These are phyloP conservation scores for Oidiodendron maius DNA, from an alignment of 495 filamentous ascomycete genomes.

Conservation along the genomic window DNA sequence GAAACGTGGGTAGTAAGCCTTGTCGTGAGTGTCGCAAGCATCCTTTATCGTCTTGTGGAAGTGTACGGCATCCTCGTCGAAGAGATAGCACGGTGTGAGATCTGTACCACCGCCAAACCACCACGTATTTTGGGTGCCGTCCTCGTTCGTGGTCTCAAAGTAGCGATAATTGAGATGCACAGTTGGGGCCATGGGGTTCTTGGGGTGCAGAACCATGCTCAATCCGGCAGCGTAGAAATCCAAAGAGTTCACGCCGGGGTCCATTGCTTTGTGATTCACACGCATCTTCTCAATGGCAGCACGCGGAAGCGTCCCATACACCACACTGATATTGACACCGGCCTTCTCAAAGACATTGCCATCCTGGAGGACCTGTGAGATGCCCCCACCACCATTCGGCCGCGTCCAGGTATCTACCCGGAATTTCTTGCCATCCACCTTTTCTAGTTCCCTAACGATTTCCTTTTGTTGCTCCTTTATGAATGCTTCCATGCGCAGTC, in stretches of 20 bases:
- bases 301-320: conserved; percentile 87
- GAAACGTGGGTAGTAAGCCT: conserved; percentile 87
- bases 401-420: conserved; percentile 80
- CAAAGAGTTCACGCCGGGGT: conserved; percentile 57
- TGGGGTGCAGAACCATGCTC: conserved; percentile 85
- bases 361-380: conserved; percentile 90
- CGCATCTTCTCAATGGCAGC: conserved; percentile 91
- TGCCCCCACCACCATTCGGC: conserved; percentile 72
- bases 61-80: conserved; percentile 93
- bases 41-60: conserved; percentile 94
- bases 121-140: conserved; percentile 75
- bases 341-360: conserved; percentile 98
- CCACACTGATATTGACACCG: conserved; percentile 88
- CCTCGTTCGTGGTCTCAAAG: conserved; percentile 84
- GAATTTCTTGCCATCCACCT: conserved; percentile 79
- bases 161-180: conserved; percentile 99
- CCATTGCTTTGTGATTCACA: conserved; percentile 87
- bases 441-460: conserved; percentile 75
- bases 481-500: conserved; percentile 91
- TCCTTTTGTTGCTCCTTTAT: conserved; percentile 86
- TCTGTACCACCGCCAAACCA: conserved; percentile 98
- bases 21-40: conserved; percentile 89
- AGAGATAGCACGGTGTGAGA: conserved; percentile 88
- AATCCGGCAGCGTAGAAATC: conserved; percentile 94
- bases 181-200: conserved; percentile 94